phyloP scores from a whole-genome alignment of 2,329 filamentous ascomycete species.

The Coniosporium tulheliwenetii region DNA sequence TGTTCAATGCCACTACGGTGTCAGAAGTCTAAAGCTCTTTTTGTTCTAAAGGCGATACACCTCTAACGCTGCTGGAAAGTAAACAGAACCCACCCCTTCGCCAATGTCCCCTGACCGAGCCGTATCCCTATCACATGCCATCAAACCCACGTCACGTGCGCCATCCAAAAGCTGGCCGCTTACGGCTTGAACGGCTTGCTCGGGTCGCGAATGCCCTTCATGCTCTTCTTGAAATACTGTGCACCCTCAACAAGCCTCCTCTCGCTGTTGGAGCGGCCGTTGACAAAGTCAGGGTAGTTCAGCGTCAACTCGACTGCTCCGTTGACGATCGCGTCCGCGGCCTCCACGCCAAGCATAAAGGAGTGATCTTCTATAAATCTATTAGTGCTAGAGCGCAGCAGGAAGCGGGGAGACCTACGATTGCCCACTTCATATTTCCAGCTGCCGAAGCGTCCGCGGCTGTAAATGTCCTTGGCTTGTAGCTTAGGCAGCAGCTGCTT shows the following conservation, averaged over 20 bases:
- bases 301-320: slow-evolving; percentile 83
- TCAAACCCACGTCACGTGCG: no score
- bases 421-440: slow-evolving; percentile 73
- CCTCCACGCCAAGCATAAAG: slow-evolving; percentile 94
- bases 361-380: slow-evolving; percentile 59
- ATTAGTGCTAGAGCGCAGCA: neutral
- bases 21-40: no score
- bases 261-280: slow-evolving; percentile 54
- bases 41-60: no score
- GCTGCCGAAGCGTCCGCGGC: slow-evolving; percentile 90
- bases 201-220: slow-evolving; percentile 11
- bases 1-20: no score
- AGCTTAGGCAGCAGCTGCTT: slow-evolving; percentile 87
- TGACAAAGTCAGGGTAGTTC: slow-evolving; percentile 96
- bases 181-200: slow-evolving; percentile 10
- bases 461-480: slow-evolving; percentile 81
- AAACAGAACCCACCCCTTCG: no score
- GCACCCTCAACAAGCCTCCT: slow-evolving; percentile 45
- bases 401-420: neutral
- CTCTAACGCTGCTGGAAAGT: no score
- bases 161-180: no score
- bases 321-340: slow-evolving; percentile 77
- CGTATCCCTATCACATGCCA: no score
- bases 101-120: no score
- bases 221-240: slow-evolving; percentile 36